Percentiles rank a stretch among this genome's conserved stretches.
These are phyloP conservation scores for Ophiostoma triangulosporum DNA, from an alignment of 2,329 filamentous ascomycete genomes.

Conservation along the genomic window DNA sequence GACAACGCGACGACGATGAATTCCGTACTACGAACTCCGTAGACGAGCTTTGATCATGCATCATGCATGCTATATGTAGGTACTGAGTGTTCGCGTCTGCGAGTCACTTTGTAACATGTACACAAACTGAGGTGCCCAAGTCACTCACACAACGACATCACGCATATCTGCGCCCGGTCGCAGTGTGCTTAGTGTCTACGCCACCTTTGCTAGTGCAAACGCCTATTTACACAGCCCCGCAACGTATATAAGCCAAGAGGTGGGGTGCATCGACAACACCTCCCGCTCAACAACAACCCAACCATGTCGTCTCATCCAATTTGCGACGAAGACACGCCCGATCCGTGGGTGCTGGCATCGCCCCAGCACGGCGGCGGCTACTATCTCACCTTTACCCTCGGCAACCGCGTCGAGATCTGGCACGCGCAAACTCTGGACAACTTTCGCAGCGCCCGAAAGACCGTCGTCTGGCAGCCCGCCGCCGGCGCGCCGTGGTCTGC, in stretches of 20 bases:
- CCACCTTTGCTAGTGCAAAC: too few relatives aligned
- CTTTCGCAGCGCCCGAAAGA: not conserved
- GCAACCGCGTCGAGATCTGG: conserved; percentile 2
- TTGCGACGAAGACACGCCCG: not conserved
- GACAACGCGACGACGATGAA: too few relatives aligned
- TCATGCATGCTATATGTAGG: too few relatives aligned
- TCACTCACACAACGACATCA: too few relatives aligned
- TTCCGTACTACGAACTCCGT: too few relatives aligned
- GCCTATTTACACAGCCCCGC: not conserved
- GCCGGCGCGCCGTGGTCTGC: not conserved
- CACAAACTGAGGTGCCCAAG: too few relatives aligned
- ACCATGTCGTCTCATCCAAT: not conserved
- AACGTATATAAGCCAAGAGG: not conserved
- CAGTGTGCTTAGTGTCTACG: not conserved
- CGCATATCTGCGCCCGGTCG: too few relatives aligned
- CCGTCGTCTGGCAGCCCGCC: not conserved
- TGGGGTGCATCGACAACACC: not conserved
- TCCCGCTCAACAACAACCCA: not conserved
- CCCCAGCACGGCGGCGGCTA: not conserved
- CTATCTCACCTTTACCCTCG: not conserved
- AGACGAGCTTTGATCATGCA: too few relatives aligned
- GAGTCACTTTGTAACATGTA: too few relatives aligned
- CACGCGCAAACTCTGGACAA: not conserved
- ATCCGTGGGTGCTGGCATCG: not conserved
- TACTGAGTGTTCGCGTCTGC: too few relatives aligned